Conservation (phyloP, 768 basidiomycete species). For the Tylopilus sp. region DNA sequence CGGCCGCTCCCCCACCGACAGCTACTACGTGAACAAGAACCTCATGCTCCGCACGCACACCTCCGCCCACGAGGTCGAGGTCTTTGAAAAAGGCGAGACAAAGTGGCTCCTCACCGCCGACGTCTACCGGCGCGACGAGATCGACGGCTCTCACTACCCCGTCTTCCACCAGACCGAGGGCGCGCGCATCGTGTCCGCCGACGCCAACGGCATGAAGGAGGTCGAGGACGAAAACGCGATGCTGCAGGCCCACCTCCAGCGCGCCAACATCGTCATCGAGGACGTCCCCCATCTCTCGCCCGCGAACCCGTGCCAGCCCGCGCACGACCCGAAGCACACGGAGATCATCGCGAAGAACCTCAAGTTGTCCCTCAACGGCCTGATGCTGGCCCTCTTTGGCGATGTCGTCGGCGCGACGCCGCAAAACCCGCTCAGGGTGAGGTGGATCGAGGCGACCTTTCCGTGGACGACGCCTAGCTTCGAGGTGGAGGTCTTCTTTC, state of each 20-base stretch:
- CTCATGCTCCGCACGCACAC: conserved; percentile 97
- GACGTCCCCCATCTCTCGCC: conserved; percentile 73
- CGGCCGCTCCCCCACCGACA: conserved; percentile 85
- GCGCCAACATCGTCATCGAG: conserved; percentile 80
- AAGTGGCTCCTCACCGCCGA: conserved; percentile 93
- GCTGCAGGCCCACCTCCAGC: conserved; percentile 56
- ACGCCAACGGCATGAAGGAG: conserved; percentile 53
- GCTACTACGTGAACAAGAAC: conserved; percentile 90
- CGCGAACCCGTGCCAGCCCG: conserved; percentile 76
- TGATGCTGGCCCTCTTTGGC: conserved; percentile 83
- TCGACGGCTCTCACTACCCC: conserved; percentile 94
- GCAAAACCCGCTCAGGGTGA: conserved; percentile 74
- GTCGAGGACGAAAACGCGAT: conserved; percentile 69
- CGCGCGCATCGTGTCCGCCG: conserved; percentile 71
- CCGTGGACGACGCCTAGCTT: conserved; percentile 98
- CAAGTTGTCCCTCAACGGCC: conserved; percentile 83
- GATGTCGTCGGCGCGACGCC: conserved; percentile 45
- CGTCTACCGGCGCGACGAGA: conserved; percentile 97
- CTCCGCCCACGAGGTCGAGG: conserved; percentile 96
- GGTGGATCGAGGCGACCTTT: conserved; percentile 98
- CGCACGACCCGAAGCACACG: conserved; percentile 72
- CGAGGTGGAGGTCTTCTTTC: conserved; percentile 96
- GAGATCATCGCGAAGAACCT: conserved; percentile 78
- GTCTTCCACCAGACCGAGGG: conserved; percentile 99
- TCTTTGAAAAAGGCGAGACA: conserved; percentile 70